These are phyloP conservation scores for Pseudonitzschia pungens DNA, from an alignment of 108 stramenopile species.

Conservation along the genomic window DNA sequence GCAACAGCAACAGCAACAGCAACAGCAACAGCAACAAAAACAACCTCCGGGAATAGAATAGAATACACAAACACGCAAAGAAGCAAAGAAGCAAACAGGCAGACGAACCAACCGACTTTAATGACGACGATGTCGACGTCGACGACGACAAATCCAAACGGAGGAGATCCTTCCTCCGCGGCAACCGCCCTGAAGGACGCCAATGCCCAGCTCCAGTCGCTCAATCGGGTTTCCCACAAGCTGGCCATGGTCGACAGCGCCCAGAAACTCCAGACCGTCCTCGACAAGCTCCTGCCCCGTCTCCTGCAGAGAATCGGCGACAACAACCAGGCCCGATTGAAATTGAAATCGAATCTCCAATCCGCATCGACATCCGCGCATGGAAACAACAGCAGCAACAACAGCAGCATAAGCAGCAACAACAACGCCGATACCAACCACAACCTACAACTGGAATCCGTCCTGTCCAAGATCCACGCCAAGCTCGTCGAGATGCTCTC, in stretches of 20 bases:
- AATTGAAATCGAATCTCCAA: too few species aligned
- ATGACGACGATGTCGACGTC: too few species aligned
- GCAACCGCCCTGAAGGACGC: slow-evolving; percentile 8
- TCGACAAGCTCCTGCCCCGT: slow-evolving; percentile 67
- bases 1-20: too few species aligned
- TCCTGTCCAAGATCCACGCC: slow-evolving; percentile 58
- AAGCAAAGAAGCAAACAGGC: too few species aligned
- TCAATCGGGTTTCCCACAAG: slow-evolving; percentile 74
- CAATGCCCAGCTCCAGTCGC: slow-evolving; percentile 45
- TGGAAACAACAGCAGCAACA: too few species aligned
- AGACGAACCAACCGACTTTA: too few species aligned
- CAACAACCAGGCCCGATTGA: slow-evolving; percentile 50
- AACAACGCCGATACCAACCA: background rate
- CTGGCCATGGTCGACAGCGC: slow-evolving; percentile 69
- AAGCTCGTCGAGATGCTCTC: slow-evolving; percentile 73
- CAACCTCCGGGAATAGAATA: too few species aligned
- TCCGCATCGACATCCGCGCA: too few species aligned
- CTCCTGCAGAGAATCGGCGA: slow-evolving; percentile 69
- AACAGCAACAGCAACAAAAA: too few species aligned
- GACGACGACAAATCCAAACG: background rate
- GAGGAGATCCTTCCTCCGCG: background rate
- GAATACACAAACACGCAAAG: too few species aligned
- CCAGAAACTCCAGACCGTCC: slow-evolving; percentile 46
- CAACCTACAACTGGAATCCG: slow-evolving; percentile 13
- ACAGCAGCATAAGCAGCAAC: too few species aligned